phyloP scores from a whole-genome alignment of 768 basidiomycete genomes.

The Agrocybe praecox region DNA sequence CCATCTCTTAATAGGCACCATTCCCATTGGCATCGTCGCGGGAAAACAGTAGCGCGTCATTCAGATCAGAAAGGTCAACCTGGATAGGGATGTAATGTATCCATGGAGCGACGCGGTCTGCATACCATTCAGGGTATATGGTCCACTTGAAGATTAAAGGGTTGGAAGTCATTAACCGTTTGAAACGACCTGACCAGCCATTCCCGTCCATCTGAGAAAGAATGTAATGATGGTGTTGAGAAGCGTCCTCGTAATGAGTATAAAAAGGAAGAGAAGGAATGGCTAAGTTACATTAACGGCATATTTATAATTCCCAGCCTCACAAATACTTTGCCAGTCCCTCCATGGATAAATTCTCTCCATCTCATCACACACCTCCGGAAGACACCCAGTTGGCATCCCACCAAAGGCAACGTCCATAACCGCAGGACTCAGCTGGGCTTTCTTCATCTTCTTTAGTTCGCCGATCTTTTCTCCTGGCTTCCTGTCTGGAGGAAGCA shows the following conservation, averaged over 20 bases:
- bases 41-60: slow-evolving; percentile 76
- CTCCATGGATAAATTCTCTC: slow-evolving; percentile 52
- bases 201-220: slow-evolving; percentile 55
- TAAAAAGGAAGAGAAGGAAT: slow-evolving; percentile 7
- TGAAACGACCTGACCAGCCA: slow-evolving; percentile 72
- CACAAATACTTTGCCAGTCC: slow-evolving; percentile 38
- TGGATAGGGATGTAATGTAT: slow-evolving; percentile 76
- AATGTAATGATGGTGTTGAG: not conserved
- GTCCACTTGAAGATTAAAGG: slow-evolving; percentile 70
- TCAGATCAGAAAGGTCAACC: slow-evolving; percentile 64
- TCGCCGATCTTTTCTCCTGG: slow-evolving; percentile 34
- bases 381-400: slow-evolving; percentile 41
- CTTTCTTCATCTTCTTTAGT: slow-evolving; percentile 33
- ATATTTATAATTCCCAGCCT: slow-evolving; percentile 64
- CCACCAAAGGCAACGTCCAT: slow-evolving; percentile 66
- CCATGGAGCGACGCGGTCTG: slow-evolving; percentile 64
- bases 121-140: slow-evolving; percentile 74
- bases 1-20: slow-evolving; percentile 63
- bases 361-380: slow-evolving; percentile 43
- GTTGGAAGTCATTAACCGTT: slow-evolving; percentile 62
- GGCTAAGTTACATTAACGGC: slow-evolving; percentile 58
- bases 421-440: slow-evolving; percentile 51
- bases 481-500: slow-evolving; percentile 36
- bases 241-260: not conserved
- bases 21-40: slow-evolving; percentile 60